phyloP scores from a whole-genome alignment of 2,329 filamentous ascomycete species.

The Pseudocercospora cruenta region DNA sequence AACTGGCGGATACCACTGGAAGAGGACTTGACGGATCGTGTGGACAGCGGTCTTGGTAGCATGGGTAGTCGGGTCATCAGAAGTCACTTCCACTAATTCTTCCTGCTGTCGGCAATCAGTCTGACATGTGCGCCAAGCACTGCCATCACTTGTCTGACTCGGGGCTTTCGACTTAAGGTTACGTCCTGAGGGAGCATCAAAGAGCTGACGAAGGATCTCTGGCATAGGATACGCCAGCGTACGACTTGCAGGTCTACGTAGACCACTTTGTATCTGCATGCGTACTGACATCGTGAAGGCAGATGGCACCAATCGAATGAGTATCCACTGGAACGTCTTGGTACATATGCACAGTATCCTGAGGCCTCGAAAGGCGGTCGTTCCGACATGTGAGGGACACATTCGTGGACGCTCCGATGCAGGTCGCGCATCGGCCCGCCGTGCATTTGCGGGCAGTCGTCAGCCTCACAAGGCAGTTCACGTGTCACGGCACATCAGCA shows the following conservation, averaged over 20 bases:
- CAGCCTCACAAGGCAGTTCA: background rate
- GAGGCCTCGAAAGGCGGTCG: background rate
- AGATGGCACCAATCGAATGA: background rate
- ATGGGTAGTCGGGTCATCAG: too few species aligned
- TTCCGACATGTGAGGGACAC: background rate
- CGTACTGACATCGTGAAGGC: background rate
- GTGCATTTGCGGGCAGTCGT: background rate
- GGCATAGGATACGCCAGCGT: background rate
- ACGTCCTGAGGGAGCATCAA: conserved; percentile 2
- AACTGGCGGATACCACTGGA: too few species aligned
- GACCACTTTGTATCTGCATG: background rate
- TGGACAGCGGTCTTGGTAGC: too few species aligned
- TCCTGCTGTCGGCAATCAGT: too few species aligned
- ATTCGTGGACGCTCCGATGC: background rate
- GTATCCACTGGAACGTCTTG: background rate
- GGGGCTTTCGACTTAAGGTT: background rate
- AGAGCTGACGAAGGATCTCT: background rate
- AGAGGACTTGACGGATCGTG: too few species aligned
- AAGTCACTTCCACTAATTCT: too few species aligned
- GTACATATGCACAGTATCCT: background rate
- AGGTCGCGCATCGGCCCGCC: background rate
- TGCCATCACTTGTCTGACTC: background rate
- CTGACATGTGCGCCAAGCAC: background rate
- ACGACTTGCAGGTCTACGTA: background rate
- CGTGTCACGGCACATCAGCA: background rate